Evolutionary conservation across 768 basidiomycete genomes (phyloP).

Genomic region (Pholiota microspora): DNA sequence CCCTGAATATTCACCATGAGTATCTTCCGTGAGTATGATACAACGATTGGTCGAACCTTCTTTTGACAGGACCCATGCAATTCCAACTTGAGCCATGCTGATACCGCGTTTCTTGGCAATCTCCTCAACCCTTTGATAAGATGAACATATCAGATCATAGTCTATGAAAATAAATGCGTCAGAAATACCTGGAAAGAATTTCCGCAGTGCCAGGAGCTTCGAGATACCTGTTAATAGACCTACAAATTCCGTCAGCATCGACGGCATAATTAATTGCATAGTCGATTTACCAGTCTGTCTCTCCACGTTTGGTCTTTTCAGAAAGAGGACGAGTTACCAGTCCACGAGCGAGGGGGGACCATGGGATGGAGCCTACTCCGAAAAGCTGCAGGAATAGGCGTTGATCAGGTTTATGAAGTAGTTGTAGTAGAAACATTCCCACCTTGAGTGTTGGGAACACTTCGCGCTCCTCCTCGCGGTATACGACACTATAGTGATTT

Average conservation of each 20-base stretch:
- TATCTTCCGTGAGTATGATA: no score
- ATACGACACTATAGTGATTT: slow-evolving; percentile 58
- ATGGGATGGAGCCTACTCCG: slow-evolving; percentile 56
- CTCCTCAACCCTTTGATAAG: slow-evolving; percentile 46
- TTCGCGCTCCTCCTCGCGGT: slow-evolving; percentile 64
- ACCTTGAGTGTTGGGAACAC: slow-evolving; percentile 61
- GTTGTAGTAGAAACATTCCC: background rate
- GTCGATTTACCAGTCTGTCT: slow-evolving; percentile 33
- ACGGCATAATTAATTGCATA: background rate
- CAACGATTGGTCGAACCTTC: slow-evolving; percentile 22
- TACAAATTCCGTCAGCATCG: background rate
- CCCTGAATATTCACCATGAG: slow-evolving; percentile 17
- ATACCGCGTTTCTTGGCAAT: slow-evolving; percentile 49
- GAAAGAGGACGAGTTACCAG: slow-evolving; percentile 44
- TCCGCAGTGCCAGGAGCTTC: slow-evolving; percentile 27
- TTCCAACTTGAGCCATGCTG: slow-evolving; percentile 54
- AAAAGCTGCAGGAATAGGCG: slow-evolving; percentile 31
- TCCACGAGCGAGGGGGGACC: slow-evolving; percentile 58
- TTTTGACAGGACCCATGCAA: slow-evolving; percentile 50
- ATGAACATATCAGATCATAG: background rate
- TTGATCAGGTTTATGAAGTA: background rate
- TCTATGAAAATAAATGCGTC: background rate
- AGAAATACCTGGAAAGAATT: slow-evolving; percentile 34
- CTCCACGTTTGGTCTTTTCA: slow-evolving; percentile 37
- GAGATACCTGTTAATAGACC: slow-evolving; percentile 17